Percentiles rank a stretch among this genome's conserved stretches.
phyloP scores from a whole-genome alignment of 139 green algal species.

The Pseudopediastrum boryanum region DNA sequence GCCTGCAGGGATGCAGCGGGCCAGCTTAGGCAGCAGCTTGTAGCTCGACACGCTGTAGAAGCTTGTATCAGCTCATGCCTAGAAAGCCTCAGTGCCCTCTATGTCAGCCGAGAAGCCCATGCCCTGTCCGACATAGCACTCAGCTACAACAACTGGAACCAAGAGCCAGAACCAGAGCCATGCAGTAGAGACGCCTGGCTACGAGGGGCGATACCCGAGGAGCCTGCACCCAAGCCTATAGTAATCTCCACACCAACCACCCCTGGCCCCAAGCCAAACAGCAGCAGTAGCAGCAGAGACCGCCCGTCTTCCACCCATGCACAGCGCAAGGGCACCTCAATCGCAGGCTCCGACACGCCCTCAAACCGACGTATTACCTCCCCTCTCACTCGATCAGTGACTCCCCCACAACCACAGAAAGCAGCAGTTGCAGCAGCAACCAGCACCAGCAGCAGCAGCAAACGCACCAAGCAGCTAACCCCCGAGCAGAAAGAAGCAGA shows the following conservation, averaged over 20 bases:
- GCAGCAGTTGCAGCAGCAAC: background rate
- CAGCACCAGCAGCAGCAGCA: conserved; percentile 9
- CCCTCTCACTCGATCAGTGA: background rate
- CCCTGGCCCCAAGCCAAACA: background rate
- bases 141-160: conserved; percentile 47
- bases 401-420: background rate
- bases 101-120: conserved; percentile 38
- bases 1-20: too few species aligned
- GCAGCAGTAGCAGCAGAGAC: conserved; percentile 12
- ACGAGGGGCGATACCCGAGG: conserved; percentile 47
- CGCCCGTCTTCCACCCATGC: background rate
- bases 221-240: background rate
- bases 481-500: conserved; percentile 54
- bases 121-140: conserved; percentile 37
- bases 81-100: too few species aligned
- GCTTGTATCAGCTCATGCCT: too few species aligned
- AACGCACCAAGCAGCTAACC: background rate
- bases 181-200: conserved; percentile 52
- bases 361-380: background rate
- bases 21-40: too few species aligned
- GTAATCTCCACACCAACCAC: conserved; percentile 21
- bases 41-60: too few species aligned
- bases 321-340: background rate
- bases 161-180: conserved; percentile 47
- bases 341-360: background rate